Evolutionary conservation across 305 asterid species (phyloP).

Genomic region (Fraxinus nigra): DNA sequence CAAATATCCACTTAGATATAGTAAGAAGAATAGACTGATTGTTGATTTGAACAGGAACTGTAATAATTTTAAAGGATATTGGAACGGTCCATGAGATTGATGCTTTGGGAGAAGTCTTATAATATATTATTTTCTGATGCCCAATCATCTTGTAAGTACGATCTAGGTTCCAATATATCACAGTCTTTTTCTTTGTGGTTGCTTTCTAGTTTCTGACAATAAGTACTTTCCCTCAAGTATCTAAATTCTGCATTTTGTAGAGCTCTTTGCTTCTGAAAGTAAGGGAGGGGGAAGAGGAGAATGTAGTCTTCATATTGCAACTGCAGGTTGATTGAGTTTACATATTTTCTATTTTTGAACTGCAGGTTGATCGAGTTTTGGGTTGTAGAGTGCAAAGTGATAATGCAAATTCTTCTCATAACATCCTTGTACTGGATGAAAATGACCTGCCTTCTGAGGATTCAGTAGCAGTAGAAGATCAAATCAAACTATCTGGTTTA

Average conservation of each 20-base stretch:
- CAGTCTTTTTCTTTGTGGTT: not conserved
- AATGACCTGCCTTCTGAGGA: constrained; percentile 24
- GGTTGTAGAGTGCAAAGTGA: constrained; percentile 41
- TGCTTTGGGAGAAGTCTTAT: not conserved
- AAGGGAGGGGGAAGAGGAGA: not conserved
- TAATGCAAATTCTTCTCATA: constrained; percentile 12
- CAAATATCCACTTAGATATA: not conserved
- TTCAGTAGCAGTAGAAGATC: constrained; percentile 41
- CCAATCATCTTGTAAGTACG: not conserved
- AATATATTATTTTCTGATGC: not conserved
- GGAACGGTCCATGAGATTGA: not conserved
- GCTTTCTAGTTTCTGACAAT: not conserved
- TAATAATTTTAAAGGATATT: not conserved
- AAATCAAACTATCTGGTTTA: constrained; percentile 28
- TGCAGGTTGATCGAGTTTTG: constrained; percentile 48
- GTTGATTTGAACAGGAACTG: not conserved
- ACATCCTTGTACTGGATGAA: constrained; percentile 22
- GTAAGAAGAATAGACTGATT: not conserved
- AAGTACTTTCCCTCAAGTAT: not conserved
- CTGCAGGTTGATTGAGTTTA: not conserved
- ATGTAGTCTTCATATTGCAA: not conserved
- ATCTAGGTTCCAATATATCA: not conserved
- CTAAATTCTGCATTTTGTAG: not conserved
- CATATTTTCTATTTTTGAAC: not conserved
- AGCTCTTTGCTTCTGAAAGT: not conserved